Conservation (phyloP, 768 basidiomycete genomes). For the Amanita inopinata region DNA sequence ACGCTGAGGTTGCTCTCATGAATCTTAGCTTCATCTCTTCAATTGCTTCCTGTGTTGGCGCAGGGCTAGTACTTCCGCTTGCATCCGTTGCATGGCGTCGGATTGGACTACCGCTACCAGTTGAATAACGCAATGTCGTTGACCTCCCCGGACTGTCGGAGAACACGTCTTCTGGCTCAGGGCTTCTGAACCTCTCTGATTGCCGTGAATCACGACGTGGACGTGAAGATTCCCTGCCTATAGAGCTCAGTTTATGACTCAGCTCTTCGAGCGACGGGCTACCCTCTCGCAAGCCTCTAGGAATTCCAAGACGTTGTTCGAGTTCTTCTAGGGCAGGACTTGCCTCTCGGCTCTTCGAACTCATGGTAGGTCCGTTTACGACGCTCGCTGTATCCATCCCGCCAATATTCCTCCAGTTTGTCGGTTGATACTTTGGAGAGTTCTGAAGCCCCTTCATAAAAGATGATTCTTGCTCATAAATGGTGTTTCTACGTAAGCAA, state of each 20-base stretch:
- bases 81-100: constrained; percentile 14
- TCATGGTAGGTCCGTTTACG: constrained; percentile 10
- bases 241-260: constrained; percentile 31
- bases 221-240: constrained; percentile 24
- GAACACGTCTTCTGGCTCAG: constrained; percentile 12
- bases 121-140: constrained; percentile 13
- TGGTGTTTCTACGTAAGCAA: constrained; percentile 51
- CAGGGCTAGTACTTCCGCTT: constrained; percentile 16
- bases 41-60: constrained; percentile 38
- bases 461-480: constrained; percentile 26
- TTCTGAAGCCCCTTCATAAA: no score
- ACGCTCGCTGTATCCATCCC: constrained; percentile 29
- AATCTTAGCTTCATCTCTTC: constrained; percentile 59
- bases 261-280: constrained; percentile 48
- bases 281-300: constrained; percentile 35
- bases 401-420: constrained; percentile 31
- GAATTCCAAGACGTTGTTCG: constrained; percentile 49
- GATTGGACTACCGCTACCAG: constrained; percentile 17
- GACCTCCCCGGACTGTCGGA: constrained; percentile 4
- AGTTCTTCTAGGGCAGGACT: constrained; percentile 59
- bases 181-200: constrained; percentile 18
- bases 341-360: constrained; percentile 34
- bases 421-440: no score
- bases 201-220: constrained; percentile 14
- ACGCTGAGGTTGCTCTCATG: constrained; percentile 21